These are phyloP conservation scores for Saccharum officinarum DNA, from an alignment of 176 grass and related monocot species.

Conservation along the genomic window DNA sequence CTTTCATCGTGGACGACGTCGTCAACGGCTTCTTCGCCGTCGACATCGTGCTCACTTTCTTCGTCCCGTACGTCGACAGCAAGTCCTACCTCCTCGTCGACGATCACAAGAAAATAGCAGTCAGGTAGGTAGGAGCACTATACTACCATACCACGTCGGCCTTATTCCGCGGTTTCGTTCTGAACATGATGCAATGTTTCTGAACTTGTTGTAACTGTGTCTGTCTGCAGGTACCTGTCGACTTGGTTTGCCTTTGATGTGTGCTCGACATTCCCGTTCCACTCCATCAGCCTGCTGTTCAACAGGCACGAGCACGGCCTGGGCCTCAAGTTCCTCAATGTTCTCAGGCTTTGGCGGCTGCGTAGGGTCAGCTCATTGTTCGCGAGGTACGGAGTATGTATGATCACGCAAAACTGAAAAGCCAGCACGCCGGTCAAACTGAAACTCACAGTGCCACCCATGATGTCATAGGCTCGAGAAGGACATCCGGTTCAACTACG, in stretches of 20 bases:
- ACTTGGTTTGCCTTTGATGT: constrained; percentile 72
- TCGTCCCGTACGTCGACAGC: constrained; percentile 61
- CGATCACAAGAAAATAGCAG: constrained; percentile 64
- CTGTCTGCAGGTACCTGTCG: constrained; percentile 59
- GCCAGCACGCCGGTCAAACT: background rate
- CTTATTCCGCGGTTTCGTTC: background rate
- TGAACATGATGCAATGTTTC: background rate
- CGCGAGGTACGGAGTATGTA: constrained; percentile 34
- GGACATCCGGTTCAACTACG: constrained; percentile 78
- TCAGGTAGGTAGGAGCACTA: constrained; percentile 28
- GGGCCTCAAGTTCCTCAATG: constrained; percentile 59
- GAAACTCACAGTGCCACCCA: background rate
- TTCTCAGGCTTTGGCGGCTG: constrained; percentile 63
- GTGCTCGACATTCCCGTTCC: constrained; percentile 66
- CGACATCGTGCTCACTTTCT: constrained; percentile 76
- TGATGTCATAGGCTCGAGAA: constrained; percentile 58
- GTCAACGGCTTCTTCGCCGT: constrained; percentile 65
- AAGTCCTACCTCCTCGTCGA: constrained; percentile 54
- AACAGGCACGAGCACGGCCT: constrained; percentile 44
- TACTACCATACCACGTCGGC: background rate
- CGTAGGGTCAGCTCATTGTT: constrained; percentile 66
- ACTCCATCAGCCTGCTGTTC: constrained; percentile 51
- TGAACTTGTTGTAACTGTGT: background rate
- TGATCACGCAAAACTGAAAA: background rate
- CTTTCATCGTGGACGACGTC: constrained; percentile 60